These are phyloP conservation scores for Wickerhamiella sorbophila DNA, from an alignment of 805 yeast genomes.

Conservation along the genomic window DNA sequence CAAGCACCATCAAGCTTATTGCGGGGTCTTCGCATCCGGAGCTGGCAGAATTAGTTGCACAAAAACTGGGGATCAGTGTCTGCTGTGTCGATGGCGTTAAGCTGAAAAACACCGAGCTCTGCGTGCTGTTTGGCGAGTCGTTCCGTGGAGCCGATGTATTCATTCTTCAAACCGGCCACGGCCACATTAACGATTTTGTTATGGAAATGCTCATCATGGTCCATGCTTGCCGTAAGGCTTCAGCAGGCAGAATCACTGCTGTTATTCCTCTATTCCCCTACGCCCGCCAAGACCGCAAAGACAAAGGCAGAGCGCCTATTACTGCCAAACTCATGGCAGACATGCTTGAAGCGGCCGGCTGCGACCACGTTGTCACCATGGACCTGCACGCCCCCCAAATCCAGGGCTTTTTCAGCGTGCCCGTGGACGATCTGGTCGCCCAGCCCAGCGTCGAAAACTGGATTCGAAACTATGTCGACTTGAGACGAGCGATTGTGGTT, in stretches of 20 bases:
- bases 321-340: conserved; percentile 92
- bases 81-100: conserved; percentile 47
- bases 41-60: conserved; percentile 60
- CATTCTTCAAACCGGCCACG: conserved; percentile 77
- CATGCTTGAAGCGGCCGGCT: conserved; percentile 83
- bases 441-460: conserved; percentile 82
- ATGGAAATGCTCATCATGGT: conserved; percentile 82
- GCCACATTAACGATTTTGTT: conserved; percentile 69
- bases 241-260: conserved; percentile 86
- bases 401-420: conserved; percentile 90
- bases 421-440: conserved; percentile 91
- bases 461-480: conserved; percentile 49
- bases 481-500: conserved; percentile 55
- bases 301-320: conserved; percentile 89
- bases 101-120: conserved; percentile 18
- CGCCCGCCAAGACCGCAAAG: conserved; percentile 95
- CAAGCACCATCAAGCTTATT: conserved; percentile 23
- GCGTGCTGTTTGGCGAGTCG: conserved; percentile 52
- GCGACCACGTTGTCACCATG: conserved; percentile 91
- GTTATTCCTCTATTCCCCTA: conserved; percentile 93
- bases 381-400: conserved; percentile 96
- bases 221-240: conserved; percentile 91
- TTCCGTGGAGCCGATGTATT: conserved; percentile 74
- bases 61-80: conserved; percentile 38
- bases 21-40: conserved; percentile 55